Percentiles rank a stretch among this genome's conserved stretches.
Evolutionary conservation across 2,329 filamentous ascomycete genomes (phyloP).

Genomic region (Cordyceps javanica): DNA sequence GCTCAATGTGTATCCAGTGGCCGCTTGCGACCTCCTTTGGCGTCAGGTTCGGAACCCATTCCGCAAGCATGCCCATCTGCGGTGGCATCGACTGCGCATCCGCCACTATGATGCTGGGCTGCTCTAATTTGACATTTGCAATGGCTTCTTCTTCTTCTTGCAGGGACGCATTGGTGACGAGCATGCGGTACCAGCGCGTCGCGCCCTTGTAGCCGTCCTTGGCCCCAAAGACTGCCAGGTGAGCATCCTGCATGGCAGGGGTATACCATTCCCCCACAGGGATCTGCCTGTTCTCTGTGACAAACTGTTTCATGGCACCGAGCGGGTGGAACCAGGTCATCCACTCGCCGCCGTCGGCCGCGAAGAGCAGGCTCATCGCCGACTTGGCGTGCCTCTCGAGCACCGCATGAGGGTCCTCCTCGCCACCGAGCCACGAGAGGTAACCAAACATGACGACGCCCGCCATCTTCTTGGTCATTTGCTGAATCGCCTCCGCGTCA

Average conservation of each 20-base stretch:
- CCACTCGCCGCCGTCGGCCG: slow-evolving; percentile 20
- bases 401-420: slow-evolving; percentile 11
- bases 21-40: slow-evolving; percentile 27
- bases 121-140: slow-evolving; percentile 15
- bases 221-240: slow-evolving; percentile 19
- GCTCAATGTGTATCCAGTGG: slow-evolving; percentile 31
- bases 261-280: slow-evolving; percentile 23
- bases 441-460: slow-evolving; percentile 28
- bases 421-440: slow-evolving; percentile 22
- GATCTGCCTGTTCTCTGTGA: slow-evolving; percentile 17
- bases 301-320: slow-evolving; percentile 23
- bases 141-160: slow-evolving; percentile 20
- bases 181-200: slow-evolving; percentile 27
- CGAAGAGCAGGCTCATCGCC: slow-evolving; percentile 25
- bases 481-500: slow-evolving; percentile 25
- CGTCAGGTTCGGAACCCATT: slow-evolving; percentile 29
- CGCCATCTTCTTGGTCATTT: slow-evolving; percentile 23
- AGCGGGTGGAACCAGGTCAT: slow-evolving; percentile 23
- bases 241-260: slow-evolving; percentile 17
- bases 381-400: slow-evolving; percentile 22
- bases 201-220: slow-evolving; percentile 25
- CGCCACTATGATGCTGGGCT: slow-evolving; percentile 21
- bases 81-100: slow-evolving; percentile 17
- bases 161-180: slow-evolving; percentile 22
- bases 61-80: slow-evolving; percentile 21